A percentile compares a stretch with the other conserved stretches of the same genome.
These are phyloP conservation scores for Pseudopithomyces chartarum DNA, from an alignment of 2,329 filamentous ascomycete genomes.

Conservation along the genomic window DNA sequence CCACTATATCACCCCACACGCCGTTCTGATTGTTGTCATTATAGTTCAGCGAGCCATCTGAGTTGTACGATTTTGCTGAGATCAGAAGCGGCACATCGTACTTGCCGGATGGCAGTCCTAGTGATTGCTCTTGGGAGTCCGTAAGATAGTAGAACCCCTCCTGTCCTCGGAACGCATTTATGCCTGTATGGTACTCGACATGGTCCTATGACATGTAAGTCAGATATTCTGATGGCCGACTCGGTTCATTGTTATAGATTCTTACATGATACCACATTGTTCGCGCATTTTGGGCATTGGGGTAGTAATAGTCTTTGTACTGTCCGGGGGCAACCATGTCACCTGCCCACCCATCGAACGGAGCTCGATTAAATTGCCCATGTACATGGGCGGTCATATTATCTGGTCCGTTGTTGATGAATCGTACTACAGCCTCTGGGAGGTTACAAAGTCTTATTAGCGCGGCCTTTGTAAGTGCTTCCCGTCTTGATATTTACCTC, in stretches of 20 bases:
- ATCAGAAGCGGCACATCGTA: constrained; percentile 62
- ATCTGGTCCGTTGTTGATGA: constrained; percentile 59
- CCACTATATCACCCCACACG: constrained; percentile 62
- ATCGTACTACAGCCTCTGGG: constrained; percentile 58
- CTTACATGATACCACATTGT: constrained; percentile 59
- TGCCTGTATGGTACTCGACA: constrained; percentile 49
- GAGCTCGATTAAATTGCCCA: constrained; percentile 36
- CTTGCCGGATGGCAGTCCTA: constrained; percentile 58
- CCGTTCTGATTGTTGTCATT: constrained; percentile 53
- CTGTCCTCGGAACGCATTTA: constrained; percentile 64
- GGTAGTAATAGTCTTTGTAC: constrained; percentile 68
- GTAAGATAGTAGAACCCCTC: constrained; percentile 62
- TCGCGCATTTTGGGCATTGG: constrained; percentile 59
- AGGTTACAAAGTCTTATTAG: not conserved
- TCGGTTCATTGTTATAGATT: too few species aligned
- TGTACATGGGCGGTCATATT: constrained; percentile 8
- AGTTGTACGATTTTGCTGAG: constrained; percentile 59
- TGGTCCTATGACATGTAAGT: not conserved
- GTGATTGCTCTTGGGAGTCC: constrained; percentile 55
- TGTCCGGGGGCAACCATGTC: constrained; percentile 58
- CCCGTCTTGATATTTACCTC: constrained; percentile 24
- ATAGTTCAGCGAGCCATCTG: constrained; percentile 56
- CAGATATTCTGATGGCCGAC: too few species aligned
- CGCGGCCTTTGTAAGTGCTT: not conserved
- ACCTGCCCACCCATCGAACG: constrained; percentile 61